Evolutionary conservation across 257 asterid genomes (phyloP).

Genomic region (Solanum pinnatisectum): DNA sequence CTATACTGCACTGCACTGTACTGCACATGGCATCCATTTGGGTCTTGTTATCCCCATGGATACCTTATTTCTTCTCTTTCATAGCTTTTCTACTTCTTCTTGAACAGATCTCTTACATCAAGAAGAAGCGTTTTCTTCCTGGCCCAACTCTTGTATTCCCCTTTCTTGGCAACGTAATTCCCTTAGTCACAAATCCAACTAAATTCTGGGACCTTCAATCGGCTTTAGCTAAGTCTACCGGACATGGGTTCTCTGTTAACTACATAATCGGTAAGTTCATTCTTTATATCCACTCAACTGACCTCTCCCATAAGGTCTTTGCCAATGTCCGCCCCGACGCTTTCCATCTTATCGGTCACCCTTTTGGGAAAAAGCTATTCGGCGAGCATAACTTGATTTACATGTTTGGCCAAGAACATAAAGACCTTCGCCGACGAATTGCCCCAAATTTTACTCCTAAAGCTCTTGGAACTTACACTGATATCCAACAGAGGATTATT

Average conservation of each 20-base stretch:
- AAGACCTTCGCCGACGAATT: conserved; percentile 67
- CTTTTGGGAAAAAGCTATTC: conserved; percentile 79
- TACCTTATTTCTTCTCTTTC: conserved; percentile 37
- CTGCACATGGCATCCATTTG: conserved; percentile 5
- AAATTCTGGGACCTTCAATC: conserved; percentile 70
- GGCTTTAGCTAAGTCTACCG: conserved; percentile 47
- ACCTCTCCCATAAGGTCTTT: conserved; percentile 68
- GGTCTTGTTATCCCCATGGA: conserved; percentile 23
- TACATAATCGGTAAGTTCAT: conserved; percentile 77
- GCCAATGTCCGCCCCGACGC: conserved; percentile 89
- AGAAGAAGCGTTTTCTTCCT: conserved; percentile 61
- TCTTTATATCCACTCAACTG: conserved; percentile 66
- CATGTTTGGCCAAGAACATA: conserved; percentile 83
- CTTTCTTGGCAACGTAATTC: conserved; percentile 63
- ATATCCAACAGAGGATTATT: conserved; percentile 56
- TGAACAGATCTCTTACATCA: conserved; percentile 67
- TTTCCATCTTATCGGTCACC: conserved; percentile 84
- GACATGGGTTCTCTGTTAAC: conserved; percentile 60
- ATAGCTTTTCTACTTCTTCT: conserved; percentile 37
- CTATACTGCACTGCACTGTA: neutral
- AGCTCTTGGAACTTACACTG: conserved; percentile 58
- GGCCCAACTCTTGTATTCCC: conserved; percentile 74
- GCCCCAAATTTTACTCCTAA: conserved; percentile 84
- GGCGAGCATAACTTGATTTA: conserved; percentile 80
- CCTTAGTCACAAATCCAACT: conserved; percentile 53